A percentile compares a stretch with the other conserved stretches of the same genome.
Evolutionary conservation across 345 rosid species (phyloP).

Genomic region (Reutealis trisperma): DNA sequence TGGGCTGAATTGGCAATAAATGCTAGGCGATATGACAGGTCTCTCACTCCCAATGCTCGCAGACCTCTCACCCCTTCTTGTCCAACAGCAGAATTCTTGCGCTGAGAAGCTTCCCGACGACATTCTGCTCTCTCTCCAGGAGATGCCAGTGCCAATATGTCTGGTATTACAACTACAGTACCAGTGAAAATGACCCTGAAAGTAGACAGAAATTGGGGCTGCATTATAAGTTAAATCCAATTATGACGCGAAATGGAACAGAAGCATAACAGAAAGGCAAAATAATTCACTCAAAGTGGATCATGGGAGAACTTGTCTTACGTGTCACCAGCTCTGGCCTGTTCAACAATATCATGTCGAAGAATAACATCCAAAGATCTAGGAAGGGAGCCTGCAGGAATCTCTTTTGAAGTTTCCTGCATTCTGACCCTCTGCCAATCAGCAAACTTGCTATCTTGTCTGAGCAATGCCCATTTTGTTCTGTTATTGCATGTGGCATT

Average conservation of each 20-base stretch:
- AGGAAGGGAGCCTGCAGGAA: constrained; percentile 96
- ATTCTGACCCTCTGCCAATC: constrained; percentile 99
- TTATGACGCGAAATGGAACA: not conserved
- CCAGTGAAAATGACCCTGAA: constrained; percentile 93
- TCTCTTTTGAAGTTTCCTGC: constrained; percentile 98
- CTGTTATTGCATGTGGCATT: constrained; percentile 67
- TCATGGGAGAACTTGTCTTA: constrained; percentile 33
- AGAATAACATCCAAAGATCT: constrained; percentile 90
- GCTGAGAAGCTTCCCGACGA: constrained; percentile 71
- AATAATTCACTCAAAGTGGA: constrained; percentile 1
- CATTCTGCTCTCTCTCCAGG: constrained; percentile 96
- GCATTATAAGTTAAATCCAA: not conserved
- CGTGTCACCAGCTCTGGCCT: constrained; percentile 99
- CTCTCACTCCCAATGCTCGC: constrained; percentile 87
- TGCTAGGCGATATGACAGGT: constrained; percentile 88
- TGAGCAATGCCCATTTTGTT: constrained; percentile 78
- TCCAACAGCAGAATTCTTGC: constrained; percentile 56
- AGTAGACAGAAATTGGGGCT: constrained; percentile 5
- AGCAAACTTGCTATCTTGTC: constrained; percentile 94
- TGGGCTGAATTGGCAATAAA: constrained; percentile 94
- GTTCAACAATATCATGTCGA: constrained; percentile 96
- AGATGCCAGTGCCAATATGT: constrained; percentile 83
- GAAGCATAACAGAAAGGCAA: not conserved
- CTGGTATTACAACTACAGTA: constrained; percentile 89
- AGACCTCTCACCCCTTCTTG: constrained; percentile 88